Evolutionary conservation across 2,329 filamentous ascomycete genomes (phyloP).

Genomic region (Phialemonium atrogriseum): DNA sequence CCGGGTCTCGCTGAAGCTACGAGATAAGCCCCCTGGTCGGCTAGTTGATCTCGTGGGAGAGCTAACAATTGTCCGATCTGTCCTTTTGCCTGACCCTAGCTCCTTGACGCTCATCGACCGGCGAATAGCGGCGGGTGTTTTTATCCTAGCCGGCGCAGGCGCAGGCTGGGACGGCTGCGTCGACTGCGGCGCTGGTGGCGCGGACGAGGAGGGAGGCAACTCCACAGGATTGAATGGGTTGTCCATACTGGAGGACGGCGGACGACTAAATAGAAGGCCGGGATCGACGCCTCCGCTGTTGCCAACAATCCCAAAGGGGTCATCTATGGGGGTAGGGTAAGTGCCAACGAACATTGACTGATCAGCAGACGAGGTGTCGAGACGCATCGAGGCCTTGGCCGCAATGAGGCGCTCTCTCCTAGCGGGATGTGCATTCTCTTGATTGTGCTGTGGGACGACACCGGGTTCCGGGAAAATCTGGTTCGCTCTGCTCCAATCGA

Average conservation of each 20-base stretch:
- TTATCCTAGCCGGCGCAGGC: conserved; percentile 1
- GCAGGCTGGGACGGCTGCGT: conserved; percentile 17
- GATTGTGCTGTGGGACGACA: conserved; percentile 21
- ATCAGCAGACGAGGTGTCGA: conserved; percentile 28
- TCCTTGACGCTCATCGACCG: conserved; percentile 38
- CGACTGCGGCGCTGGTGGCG: conserved; percentile 9
- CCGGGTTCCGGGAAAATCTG: conserved; percentile 45
- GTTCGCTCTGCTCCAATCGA: conserved; percentile 49
- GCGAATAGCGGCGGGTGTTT: conserved; percentile 24
- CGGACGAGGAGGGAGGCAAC: conserved; percentile 11
- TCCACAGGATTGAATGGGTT: conserved; percentile 17
- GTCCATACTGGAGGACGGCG: conserved; percentile 39
- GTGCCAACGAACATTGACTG: conserved; percentile 29
- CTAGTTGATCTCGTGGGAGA: conserved; percentile 43
- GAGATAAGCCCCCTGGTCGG: conserved; percentile 41
- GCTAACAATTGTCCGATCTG: conserved; percentile 32
- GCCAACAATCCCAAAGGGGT: conserved; percentile 41
- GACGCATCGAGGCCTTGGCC: conserved; percentile 38
- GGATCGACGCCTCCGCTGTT: conserved; percentile 47
- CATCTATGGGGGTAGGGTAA: conserved; percentile 36
- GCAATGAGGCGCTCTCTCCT: conserved; percentile 38
- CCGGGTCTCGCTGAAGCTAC: conserved; percentile 46
- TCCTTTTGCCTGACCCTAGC: conserved; percentile 28
- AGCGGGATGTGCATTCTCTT: conserved; percentile 18
- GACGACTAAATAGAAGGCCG: conserved; percentile 47